Evolutionary conservation across 2,329 filamentous ascomycete species (phyloP).

Genomic region (Cryphonectria japonica): DNA sequence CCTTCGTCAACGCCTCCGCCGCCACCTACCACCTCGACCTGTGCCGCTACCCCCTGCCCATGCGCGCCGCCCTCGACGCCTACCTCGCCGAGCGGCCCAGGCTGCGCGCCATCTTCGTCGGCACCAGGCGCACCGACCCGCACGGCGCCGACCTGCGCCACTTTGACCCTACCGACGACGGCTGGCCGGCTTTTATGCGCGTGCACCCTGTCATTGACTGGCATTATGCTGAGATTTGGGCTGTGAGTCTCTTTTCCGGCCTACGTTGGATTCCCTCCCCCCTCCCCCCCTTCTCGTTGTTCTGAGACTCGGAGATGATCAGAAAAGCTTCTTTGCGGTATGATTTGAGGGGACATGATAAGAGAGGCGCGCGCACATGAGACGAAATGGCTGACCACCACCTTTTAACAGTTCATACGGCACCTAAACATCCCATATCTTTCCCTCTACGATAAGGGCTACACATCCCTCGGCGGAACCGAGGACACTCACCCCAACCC

Average conservation of each 20-base stretch:
- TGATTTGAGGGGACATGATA: background rate
- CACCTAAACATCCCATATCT: constrained; percentile 84
- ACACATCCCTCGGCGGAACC: constrained; percentile 80
- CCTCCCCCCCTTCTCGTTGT: no score
- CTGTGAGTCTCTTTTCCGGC: constrained; percentile 52
- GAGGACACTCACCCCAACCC: constrained; percentile 92
- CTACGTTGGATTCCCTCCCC: no score
- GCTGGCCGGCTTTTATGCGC: constrained; percentile 91
- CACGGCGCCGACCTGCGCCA: constrained; percentile 78
- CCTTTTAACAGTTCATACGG: constrained; percentile 68
- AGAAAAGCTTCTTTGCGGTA: no score
- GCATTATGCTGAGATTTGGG: constrained; percentile 96
- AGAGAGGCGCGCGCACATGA: background rate
- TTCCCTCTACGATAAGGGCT: constrained; percentile 72
- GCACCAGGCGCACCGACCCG: constrained; percentile 88
- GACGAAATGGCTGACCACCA: constrained; percentile 17
- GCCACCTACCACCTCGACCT: constrained; percentile 75
- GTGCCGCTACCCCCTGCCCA: constrained; percentile 73
- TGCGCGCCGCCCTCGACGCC: constrained; percentile 78
- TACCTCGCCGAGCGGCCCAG: constrained; percentile 69
- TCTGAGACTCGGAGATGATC: no score
- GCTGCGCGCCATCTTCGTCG: constrained; percentile 82
- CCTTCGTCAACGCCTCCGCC: constrained; percentile 74
- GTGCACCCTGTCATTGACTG: constrained; percentile 96
- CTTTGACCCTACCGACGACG: constrained; percentile 86